Conservation (phyloP, 108 stramenopile species). For the Fistulifera pelliculosa region DNA sequence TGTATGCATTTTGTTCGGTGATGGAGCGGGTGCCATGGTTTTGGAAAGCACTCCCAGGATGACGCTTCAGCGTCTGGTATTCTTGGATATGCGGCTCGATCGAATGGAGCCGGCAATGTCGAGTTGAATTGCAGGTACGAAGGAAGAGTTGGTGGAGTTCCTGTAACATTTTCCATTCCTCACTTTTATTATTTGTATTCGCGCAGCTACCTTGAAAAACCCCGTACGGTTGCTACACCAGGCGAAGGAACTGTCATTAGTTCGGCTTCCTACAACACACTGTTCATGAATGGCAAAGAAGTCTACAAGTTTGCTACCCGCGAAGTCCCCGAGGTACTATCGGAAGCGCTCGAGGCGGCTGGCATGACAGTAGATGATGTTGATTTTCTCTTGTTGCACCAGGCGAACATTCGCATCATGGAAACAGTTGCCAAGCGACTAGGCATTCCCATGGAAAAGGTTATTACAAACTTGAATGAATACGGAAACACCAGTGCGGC, state of each 20-base stretch:
- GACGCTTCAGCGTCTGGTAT: constrained; percentile 55
- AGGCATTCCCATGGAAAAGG: constrained; percentile 87
- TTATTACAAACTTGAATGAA: constrained; percentile 80
- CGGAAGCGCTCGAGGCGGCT: constrained; percentile 84
- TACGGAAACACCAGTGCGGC: constrained; percentile 95
- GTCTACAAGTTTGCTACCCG: constrained; percentile 95
- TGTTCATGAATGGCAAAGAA: constrained; percentile 90
- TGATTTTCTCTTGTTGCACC: constrained; percentile 90
- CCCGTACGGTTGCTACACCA: constrained; percentile 56
- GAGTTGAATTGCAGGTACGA: constrained; percentile 81
- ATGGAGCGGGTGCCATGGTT: constrained; percentile 94
- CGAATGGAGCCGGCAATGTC: constrained; percentile 78
- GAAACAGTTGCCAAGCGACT: constrained; percentile 86
- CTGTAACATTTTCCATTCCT: background rate
- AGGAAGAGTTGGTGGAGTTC: background rate
- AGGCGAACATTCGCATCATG: constrained; percentile 98
- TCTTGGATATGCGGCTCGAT: constrained; percentile 87
- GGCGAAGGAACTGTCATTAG: constrained; percentile 55
- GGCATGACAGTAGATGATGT: constrained; percentile 83
- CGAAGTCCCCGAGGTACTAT: constrained; percentile 86
- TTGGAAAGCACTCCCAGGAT: too few relatives aligned
- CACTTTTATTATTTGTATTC: background rate
- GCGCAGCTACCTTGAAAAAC: constrained; percentile 57
- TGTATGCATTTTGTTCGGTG: constrained; percentile 92
- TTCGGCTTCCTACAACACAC: constrained; percentile 55